Base-by-base conservation (phyloP, 2,329 filamentous ascomycete genomes). In the Teratosphaeria pseudoeucalypti region DNA sequence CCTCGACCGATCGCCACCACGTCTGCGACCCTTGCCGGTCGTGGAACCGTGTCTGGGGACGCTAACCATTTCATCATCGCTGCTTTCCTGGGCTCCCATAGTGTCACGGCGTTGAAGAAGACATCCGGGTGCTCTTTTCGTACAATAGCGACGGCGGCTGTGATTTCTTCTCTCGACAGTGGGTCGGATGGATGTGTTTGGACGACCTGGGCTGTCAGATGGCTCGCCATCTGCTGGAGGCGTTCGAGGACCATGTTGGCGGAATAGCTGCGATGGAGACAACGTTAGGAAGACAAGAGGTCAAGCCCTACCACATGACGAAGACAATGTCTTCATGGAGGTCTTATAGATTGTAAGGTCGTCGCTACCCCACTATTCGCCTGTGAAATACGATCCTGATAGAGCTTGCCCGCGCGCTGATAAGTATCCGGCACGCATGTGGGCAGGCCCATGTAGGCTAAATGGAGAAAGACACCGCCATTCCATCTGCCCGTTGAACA, bases 21-120 rank as follows among this genome's bases (percentile, higher is more conserved):
- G 73, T 96, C 91, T 9, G 90, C 91, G 6, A 90, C 77, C 68
- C 91, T 83, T 37, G 80, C 74, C 11, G 91, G 91, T 53, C 84
- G 79, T 0, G 85, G 80, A 0, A 79, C 76, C 10, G 78, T 80
- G 23, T 82, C 75, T 0, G 88, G 84, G 60, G 85, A 79, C 55
- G 81, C 84, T 12, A 95, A 75, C 90, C 90, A 96, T 61, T 81
- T 82, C 71, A 85, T 79, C 89, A 95, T 91, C 67, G 90, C 85
- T 54, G 81, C 84, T 79, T 96, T 96, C 64, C 87, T 87, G 55
- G 91, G 91, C 78, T 96, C 91, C 68, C 85, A 86, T 32, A 95
- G 78, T 2, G 89, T 88, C 59, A 96, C 86, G 2, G 91, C 88
- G 77, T 96, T 94, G 82, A 92, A 96, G 73, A 85, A 85, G 61